Percentiles rank a stretch among this genome's conserved stretches.
These are phyloP conservation scores for Geotrichum bryndzae DNA, from an alignment of 1,139 yeast species.

Conservation along the genomic window DNA sequence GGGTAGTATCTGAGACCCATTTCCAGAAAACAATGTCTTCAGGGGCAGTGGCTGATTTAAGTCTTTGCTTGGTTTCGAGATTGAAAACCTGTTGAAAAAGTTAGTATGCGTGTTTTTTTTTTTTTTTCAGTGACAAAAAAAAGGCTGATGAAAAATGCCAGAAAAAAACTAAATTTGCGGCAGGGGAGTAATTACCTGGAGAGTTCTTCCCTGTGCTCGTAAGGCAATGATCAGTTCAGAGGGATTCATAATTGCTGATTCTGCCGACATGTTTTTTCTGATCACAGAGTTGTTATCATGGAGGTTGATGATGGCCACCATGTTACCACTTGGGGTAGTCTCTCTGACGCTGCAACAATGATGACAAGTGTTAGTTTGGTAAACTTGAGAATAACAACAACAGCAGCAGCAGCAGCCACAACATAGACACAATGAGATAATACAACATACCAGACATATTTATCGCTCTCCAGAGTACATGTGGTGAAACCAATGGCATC, in stretches of 20 bases:
- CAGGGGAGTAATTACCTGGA: constrained; percentile 43
- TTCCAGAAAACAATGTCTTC: constrained; percentile 95
- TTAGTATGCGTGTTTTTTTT: neutral
- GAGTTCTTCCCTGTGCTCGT: constrained; percentile 92
- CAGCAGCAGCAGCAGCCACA: neutral
- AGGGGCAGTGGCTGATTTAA: constrained; percentile 78
- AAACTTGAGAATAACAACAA: neutral
- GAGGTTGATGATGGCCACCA: constrained; percentile 85
- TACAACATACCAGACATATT: constrained; percentile 51
- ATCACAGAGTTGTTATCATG: constrained; percentile 65
- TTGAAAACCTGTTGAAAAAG: constrained; percentile 53
- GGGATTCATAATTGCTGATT: constrained; percentile 96
- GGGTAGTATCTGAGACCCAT: constrained; percentile 69
- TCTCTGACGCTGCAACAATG: constrained; percentile 62
- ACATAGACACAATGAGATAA: neutral
- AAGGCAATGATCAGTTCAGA: constrained; percentile 79
- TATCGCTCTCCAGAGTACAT: constrained; percentile 90
- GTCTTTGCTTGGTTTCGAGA: constrained; percentile 76
- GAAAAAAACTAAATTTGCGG: constrained; percentile 1
- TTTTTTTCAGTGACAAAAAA: neutral
- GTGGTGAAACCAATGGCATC: constrained; percentile 85
- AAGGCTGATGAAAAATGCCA: neutral
- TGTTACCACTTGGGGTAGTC: constrained; percentile 63
- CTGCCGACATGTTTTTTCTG: constrained; percentile 94
- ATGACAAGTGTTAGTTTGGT: neutral